These are phyloP conservation scores for Fusarium sp. DNA, from an alignment of 2,329 filamentous ascomycete species.

Conservation along the genomic window DNA sequence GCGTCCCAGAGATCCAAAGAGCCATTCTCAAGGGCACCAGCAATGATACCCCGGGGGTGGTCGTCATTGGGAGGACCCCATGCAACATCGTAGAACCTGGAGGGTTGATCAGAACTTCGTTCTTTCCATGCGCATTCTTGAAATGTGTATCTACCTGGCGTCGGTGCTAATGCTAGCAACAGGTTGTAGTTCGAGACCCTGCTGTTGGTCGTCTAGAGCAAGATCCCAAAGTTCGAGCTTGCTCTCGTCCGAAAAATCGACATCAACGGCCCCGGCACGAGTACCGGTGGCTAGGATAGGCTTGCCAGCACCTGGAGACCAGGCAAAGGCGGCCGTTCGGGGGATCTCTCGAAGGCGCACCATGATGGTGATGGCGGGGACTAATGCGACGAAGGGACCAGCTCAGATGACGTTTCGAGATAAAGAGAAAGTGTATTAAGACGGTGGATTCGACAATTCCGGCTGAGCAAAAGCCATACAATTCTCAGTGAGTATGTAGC, in stretches of 20 bases:
- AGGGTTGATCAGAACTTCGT: conserved; percentile 33
- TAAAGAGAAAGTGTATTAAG: conserved; percentile 34
- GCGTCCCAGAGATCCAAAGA: conserved; percentile 95
- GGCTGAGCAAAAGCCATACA: conserved; percentile 39
- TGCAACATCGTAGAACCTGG: conserved; percentile 95
- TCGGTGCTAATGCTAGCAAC: conserved; percentile 88
- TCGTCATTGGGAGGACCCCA: conserved; percentile 89
- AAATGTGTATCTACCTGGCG: conserved; percentile 76
- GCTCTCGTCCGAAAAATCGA: conserved; percentile 97
- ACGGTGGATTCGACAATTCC: conserved; percentile 40
- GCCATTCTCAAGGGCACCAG: conserved; percentile 94
- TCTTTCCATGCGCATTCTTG: conserved; percentile 22
- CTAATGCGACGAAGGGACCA: conserved; percentile 47
- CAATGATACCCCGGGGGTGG: conserved; percentile 89
- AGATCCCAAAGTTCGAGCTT: conserved; percentile 98
- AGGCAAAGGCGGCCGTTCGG: conserved; percentile 96
- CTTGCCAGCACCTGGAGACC: conserved; percentile 85
- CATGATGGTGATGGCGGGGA: conserved; percentile 72
- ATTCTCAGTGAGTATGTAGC: conserved; percentile 43
- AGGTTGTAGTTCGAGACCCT: conserved; percentile 87
- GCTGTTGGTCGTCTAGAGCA: conserved; percentile 81
- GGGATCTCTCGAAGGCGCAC: conserved; percentile 97
- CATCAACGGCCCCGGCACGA: conserved; percentile 93
- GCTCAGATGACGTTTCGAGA: conserved; percentile 41
- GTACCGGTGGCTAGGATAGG: conserved; percentile 94